Percentiles rank a stretch among this genome's conserved stretches.
Conservation (phyloP, 495 filamentous ascomycete genomes). For the Margaritispora aquatica region DNA sequence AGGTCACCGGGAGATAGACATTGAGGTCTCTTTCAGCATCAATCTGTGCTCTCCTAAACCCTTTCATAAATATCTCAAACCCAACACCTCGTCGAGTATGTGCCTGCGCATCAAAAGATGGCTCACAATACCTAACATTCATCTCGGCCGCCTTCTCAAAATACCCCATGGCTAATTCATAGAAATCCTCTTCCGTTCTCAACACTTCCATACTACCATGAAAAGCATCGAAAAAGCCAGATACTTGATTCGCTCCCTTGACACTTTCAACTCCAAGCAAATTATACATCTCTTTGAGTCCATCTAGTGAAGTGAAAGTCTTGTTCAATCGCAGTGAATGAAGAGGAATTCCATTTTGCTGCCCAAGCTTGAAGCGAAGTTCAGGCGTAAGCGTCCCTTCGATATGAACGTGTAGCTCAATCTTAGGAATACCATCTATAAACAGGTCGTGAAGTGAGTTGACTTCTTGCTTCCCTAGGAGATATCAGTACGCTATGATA, state of each 20-base stretch:
- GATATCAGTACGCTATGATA: no score
- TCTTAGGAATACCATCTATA: conserved; percentile 50
- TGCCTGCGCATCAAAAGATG: conserved; percentile 74
- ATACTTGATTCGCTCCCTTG: not conserved
- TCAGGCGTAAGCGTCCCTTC: conserved; percentile 64
- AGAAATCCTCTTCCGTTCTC: conserved; percentile 51
- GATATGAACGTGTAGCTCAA: conserved; percentile 73
- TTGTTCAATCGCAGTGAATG: conserved; percentile 14
- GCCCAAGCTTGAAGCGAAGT: conserved; percentile 60
- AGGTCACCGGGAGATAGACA: conserved; percentile 31
- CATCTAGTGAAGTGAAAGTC: not conserved
- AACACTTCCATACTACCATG: conserved; percentile 68
- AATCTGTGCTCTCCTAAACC: conserved; percentile 49
- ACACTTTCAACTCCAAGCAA: not conserved
- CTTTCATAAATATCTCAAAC: conserved; percentile 49
- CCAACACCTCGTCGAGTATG: conserved; percentile 59
- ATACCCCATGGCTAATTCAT: conserved; percentile 64
- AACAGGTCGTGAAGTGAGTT: conserved; percentile 1
- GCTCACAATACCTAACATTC: conserved; percentile 64
- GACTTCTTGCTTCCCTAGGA: not conserved
- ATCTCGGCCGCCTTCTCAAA: conserved; percentile 55
- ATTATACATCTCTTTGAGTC: conserved; percentile 4
- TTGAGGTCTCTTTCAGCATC: conserved; percentile 55
- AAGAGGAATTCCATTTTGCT: conserved; percentile 52
- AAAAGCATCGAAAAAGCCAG: conserved; percentile 61